Conservation (phyloP, 2,329 filamentous ascomycete genomes). For the Emergomyces orientalis region DNA sequence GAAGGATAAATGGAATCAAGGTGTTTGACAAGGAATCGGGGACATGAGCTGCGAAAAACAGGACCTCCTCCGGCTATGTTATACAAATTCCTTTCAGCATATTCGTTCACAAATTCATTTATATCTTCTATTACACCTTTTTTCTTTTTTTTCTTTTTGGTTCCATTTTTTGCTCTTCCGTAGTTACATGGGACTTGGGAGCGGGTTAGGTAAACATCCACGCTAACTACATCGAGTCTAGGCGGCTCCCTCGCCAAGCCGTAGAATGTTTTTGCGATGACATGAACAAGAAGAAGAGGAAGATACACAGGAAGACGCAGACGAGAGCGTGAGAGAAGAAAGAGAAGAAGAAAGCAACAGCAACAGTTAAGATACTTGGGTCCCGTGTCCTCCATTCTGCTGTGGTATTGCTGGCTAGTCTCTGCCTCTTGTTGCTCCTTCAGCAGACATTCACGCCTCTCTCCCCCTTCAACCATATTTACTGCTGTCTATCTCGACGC, state of each 20-base stretch:
- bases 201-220: neutral
- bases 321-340: neutral
- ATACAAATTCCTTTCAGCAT: neutral
- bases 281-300: neutral
- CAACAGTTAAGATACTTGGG: neutral
- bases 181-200: too few relatives aligned
- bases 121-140: neutral
- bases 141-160: neutral
- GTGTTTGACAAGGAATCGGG: too few relatives aligned
- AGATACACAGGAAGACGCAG: neutral
- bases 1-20: too few relatives aligned
- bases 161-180: too few relatives aligned
- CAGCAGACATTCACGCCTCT: neutral
- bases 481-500: neutral
- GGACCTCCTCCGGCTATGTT: neutral
- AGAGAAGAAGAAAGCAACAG: neutral
- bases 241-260: neutral
- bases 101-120: too few relatives aligned
- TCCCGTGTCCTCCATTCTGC: neutral
- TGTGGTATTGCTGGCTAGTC: neutral
- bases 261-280: neutral
- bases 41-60: too few relatives aligned
- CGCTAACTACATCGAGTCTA: neutral
- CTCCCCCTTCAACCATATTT: neutral
- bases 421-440: neutral